Percentiles rank a stretch among this genome's conserved stretches.
Conservation (phyloP, 768 basidiomycete species). For the Suillus cothurnatus region DNA sequence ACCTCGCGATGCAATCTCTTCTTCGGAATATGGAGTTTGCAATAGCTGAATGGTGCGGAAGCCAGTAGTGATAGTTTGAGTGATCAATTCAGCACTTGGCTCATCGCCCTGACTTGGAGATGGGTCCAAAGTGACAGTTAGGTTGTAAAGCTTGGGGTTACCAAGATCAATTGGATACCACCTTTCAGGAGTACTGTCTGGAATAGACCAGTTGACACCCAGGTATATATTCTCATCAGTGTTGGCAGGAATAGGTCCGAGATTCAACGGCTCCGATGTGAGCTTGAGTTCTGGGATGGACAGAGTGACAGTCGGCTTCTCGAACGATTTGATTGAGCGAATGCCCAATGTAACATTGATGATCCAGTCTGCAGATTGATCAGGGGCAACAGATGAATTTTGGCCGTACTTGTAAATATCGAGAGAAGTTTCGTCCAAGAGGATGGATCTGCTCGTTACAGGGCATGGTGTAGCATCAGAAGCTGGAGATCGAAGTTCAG, state of each 20-base stretch:
- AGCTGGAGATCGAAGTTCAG: constrained; percentile 21
- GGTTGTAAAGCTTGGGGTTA: constrained; percentile 54
- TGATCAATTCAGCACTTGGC: constrained; percentile 25
- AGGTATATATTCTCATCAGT: constrained; percentile 41
- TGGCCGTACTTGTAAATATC: constrained; percentile 59
- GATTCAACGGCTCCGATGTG: constrained; percentile 33
- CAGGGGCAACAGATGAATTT: constrained; percentile 44
- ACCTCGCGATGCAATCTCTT: constrained; percentile 46
- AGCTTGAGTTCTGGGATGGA: constrained; percentile 50
- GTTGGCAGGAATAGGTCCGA: constrained; percentile 21
- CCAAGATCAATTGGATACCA: constrained; percentile 63
- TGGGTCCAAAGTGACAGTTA: constrained; percentile 44
- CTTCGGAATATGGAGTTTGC: constrained; percentile 48
- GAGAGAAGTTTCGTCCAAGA: constrained; percentile 54
- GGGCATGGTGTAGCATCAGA: constrained; percentile 28
- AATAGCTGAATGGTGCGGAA: constrained; percentile 61
- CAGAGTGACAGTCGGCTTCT: constrained; percentile 41
- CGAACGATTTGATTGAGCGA: constrained; percentile 41
- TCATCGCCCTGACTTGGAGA: constrained; percentile 12
- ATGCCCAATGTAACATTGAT: constrained; percentile 55
- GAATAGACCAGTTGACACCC: constrained; percentile 46
- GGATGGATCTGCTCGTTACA: constrained; percentile 31
- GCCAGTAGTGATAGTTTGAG: constrained; percentile 49
- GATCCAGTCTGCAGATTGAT: constrained; percentile 54
- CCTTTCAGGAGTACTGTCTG: constrained; percentile 46